Percentiles rank a stretch among this genome's conserved stretches.
phyloP scores from a whole-genome alignment of 192 early-diverging fungal genomes.

The Backusella mclennaniae region DNA sequence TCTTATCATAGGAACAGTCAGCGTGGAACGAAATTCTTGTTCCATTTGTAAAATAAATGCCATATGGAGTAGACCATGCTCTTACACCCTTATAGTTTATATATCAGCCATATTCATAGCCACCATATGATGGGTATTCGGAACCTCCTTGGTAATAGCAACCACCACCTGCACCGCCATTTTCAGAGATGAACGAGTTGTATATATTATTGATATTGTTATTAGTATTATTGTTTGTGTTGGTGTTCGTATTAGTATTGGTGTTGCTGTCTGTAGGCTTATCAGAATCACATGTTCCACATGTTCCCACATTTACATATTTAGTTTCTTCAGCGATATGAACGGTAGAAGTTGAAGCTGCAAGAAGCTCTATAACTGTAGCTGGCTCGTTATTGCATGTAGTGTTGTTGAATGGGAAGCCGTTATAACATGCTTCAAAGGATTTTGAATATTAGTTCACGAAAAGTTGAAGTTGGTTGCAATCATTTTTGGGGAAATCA shows the following conservation, averaged over 20 bases:
- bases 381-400: background rate
- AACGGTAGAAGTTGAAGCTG: background rate
- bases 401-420: background rate
- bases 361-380: background rate
- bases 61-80: background rate
- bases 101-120: background rate
- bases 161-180: background rate
- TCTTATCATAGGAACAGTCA: background rate
- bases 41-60: background rate
- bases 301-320: background rate
- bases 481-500: background rate
- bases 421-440: background rate
- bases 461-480: background rate
- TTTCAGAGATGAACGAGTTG: background rate
- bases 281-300: background rate
- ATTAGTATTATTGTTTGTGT: background rate
- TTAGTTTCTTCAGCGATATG: background rate
- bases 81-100: background rate
- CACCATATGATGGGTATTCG: background rate
- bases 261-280: background rate
- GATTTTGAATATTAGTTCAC: background rate
- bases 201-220: background rate
- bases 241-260: background rate
- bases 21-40: background rate
- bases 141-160: background rate